phyloP scores from a whole-genome alignment of 2,329 filamentous ascomycete genomes.

The Raffaelea deltoideospora region DNA sequence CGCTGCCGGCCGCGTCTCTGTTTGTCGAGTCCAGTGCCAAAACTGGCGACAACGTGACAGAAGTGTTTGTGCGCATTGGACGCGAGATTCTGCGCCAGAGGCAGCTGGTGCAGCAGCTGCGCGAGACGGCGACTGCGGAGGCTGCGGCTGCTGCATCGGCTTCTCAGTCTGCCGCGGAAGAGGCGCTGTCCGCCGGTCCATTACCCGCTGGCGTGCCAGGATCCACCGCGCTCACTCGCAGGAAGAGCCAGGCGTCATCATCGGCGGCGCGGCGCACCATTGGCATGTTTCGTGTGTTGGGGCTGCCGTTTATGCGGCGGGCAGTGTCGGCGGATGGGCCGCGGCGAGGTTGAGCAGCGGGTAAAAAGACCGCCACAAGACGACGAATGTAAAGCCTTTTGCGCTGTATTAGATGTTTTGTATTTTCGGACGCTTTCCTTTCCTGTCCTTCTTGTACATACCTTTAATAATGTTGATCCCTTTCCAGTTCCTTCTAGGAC shows the following conservation, averaged over 20 bases:
- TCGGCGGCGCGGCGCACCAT: background rate
- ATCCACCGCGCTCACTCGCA: no score
- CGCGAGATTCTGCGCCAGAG: slow-evolving; percentile 17
- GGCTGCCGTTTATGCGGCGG: background rate
- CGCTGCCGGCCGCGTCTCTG: no score
- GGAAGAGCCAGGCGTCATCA: background rate
- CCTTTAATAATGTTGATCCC: no score
- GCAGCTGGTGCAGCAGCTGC: slow-evolving; percentile 30
- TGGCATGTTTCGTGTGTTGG: background rate
- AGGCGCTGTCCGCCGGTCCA: background rate
- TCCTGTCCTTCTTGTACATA: no score
- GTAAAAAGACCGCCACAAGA: no score
- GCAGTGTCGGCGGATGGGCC: background rate
- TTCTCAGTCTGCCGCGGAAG: background rate
- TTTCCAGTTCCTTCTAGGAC: no score
- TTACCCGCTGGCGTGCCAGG: background rate
- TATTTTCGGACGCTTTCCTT: no score
- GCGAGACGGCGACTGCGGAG: no score
- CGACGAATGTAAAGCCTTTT: no score
- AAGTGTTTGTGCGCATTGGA: slow-evolving; percentile 18
- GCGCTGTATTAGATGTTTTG: no score
- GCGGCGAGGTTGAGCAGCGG: no score
- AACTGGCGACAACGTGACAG: slow-evolving; percentile 17
- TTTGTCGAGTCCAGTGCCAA: slow-evolving; percentile 19
- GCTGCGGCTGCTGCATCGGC: slow-evolving; percentile 18